Conservation (phyloP, 306 rosid species). For the Cicer arietinum region DNA sequence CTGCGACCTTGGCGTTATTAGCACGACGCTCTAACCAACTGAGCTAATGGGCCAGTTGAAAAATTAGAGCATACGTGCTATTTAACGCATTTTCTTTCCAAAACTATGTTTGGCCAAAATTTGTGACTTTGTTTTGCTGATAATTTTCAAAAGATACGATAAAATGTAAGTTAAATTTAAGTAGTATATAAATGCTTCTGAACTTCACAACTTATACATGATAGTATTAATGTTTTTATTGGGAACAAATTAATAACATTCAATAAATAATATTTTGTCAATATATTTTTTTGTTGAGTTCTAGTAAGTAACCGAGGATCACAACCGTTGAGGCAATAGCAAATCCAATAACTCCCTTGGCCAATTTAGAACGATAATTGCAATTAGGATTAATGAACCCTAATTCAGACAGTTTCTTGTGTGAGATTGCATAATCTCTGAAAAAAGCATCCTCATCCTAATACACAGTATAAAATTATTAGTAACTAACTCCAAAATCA, state of each 20-base stretch:
- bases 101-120: background rate
- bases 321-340: conserved; percentile 57
- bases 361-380: conserved; percentile 38
- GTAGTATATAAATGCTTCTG: background rate
- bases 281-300: conserved; percentile 47
- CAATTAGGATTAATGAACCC: conserved; percentile 51
- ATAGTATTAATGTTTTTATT: background rate
- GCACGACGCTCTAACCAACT: conserved; percentile 50
- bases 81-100: background rate
- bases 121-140: too few species aligned
- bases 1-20: conserved; percentile 46
- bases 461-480: conserved; percentile 24
- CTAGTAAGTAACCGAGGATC: conserved; percentile 60
- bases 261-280: conserved; percentile 2
- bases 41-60: conserved; percentile 29
- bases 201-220: background rate
- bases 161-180: background rate
- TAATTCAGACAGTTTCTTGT: conserved; percentile 84
- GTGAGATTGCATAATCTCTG: conserved; percentile 72
- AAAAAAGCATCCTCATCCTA: conserved; percentile 80
- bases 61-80: rapidly evolving
- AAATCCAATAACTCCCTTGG: conserved; percentile 40
- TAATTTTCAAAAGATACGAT: too few species aligned
- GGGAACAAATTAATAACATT: background rate
- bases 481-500: background rate